Evolutionary conservation across 805 yeast species (phyloP), one percentile per base, ranked within the genome.

Genomic region (Clavispora vitiphila): DNA sequence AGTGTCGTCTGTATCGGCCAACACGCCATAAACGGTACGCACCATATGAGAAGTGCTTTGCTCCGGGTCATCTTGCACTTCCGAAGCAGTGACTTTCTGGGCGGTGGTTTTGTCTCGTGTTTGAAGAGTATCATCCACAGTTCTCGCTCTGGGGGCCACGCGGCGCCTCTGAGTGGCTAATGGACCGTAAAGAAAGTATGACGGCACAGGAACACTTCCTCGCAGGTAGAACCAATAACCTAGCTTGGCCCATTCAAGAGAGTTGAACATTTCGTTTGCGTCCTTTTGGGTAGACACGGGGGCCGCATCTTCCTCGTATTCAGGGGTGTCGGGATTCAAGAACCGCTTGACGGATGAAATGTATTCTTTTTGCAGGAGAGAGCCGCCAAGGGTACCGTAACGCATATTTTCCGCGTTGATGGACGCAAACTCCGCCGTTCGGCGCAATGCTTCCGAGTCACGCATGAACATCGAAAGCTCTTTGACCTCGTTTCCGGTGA

Each of bases 121-220:
- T 1, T 62, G 56, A n/a, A 62, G 56, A 14, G 76, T 77, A 39
- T 74, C 80, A 29, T 62, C 73, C 5, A 63, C 54, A 24, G 69
- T 49, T 35, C 72, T 41, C 52, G 62, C 34, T 50, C 72, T 35
- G 37, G 48, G 41, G 0, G 56, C 55, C n/a, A 67, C 52, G n/a
- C 57, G 62, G 50, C 73, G 77, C 47, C 76, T 74, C 48, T 82
- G 83, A 2, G 81, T 67, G 14, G 76, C 78, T 32, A 86, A 62
- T 0, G 95, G 89, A 0, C 95, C 95, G 40, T 80, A 64, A 46
- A 87, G 60, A 55, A 83, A 86, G 47, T 81, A 85, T 16, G 71
- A 63, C 0, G 78, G 72, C 0, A 71, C 60, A 0, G 84, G 71
- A 38, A 72, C 69, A 3, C 55, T 55, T 42, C 83, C 74, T 25